Conservation (phyloP, 208 protist species). For the Naegleria fowleri region DNA sequence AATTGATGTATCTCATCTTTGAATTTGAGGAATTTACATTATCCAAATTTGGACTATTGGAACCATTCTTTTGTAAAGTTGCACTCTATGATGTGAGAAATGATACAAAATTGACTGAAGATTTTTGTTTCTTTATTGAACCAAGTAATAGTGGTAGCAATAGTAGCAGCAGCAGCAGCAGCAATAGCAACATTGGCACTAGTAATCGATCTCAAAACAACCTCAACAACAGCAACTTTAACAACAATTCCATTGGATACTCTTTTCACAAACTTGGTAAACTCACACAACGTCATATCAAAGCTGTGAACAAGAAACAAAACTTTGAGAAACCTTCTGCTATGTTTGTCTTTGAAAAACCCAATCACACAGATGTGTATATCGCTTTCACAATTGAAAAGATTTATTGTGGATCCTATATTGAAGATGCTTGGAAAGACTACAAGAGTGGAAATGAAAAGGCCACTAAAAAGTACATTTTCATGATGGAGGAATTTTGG, state of each 20-base stretch:
- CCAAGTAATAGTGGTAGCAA: background rate
- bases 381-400: background rate
- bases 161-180: background rate
- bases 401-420: background rate
- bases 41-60: background rate
- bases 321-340: background rate
- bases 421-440: background rate
- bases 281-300: background rate
- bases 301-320: background rate
- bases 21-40: background rate
- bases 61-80: background rate
- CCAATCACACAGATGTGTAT: background rate
- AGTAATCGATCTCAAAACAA: too few relatives aligned
- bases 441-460: background rate
- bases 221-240: too few relatives aligned
- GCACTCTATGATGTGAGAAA: background rate
- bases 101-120: background rate
- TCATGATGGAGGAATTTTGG: background rate
- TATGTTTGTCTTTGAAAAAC: background rate
- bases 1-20: background rate
- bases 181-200: background rate
- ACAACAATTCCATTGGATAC: background rate
- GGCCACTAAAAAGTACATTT: background rate
- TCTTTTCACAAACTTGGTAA: background rate
- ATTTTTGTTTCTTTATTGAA: slow-evolving; percentile 6